phyloP scores from a whole-genome alignment of 345 rosid genomes.

The Gossypium mustelinum region DNA sequence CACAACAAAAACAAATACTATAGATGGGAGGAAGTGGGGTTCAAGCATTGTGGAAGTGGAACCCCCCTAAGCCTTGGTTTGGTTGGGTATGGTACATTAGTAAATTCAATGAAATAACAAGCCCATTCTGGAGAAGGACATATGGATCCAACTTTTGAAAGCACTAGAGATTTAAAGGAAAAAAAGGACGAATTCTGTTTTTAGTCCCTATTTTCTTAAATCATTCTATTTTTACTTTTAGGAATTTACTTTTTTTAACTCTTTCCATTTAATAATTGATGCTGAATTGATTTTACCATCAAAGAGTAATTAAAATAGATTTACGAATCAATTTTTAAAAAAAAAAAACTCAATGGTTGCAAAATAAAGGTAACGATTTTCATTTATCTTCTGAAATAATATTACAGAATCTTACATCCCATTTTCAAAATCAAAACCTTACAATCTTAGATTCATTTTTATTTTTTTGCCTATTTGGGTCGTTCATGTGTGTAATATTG shows the following conservation, averaged over 20 bases:
- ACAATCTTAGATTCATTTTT: too few relatives aligned
- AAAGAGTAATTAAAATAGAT: background rate
- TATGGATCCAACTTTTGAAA: conserved; percentile 6
- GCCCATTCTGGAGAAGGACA: background rate
- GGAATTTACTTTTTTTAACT: background rate
- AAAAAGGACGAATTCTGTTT: background rate
- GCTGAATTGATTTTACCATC: background rate
- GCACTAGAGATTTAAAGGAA: background rate
- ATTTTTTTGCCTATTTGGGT: too few relatives aligned
- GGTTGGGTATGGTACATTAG: background rate
- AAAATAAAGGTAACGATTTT: too few relatives aligned
- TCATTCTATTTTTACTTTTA: background rate
- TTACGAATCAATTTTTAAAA: too few relatives aligned
- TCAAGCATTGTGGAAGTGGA: background rate
- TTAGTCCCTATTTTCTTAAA: background rate
- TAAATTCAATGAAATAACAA: background rate
- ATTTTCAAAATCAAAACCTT: too few relatives aligned
- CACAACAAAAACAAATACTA: too few relatives aligned
- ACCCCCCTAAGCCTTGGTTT: background rate
- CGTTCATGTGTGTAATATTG: too few relatives aligned
- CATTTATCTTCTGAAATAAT: too few relatives aligned
- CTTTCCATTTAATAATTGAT: background rate
- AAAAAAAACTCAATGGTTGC: too few relatives aligned
- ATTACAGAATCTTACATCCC: too few relatives aligned
- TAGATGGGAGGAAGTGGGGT: too few relatives aligned